Evolutionary conservation across 768 basidiomycete species (phyloP).

Genomic region (Cubamyces lactineus): DNA sequence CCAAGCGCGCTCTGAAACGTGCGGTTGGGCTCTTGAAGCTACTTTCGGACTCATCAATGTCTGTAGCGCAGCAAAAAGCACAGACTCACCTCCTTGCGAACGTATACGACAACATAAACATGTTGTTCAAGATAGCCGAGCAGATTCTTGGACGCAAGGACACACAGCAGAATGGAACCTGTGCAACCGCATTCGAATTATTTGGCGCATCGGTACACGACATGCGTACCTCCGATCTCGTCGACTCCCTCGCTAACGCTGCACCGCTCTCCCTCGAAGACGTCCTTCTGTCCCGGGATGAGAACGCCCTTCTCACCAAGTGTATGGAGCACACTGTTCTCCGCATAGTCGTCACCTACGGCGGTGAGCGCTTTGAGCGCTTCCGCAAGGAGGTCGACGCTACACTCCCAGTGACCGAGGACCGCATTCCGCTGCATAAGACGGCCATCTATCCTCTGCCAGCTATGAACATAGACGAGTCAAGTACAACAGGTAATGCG

Average conservation of each 20-base stretch:
- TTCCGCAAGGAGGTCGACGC: neutral
- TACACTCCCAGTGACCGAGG: slow-evolving; percentile 26
- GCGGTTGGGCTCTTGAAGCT: no score
- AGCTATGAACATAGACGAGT: slow-evolving; percentile 40
- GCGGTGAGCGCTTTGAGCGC: slow-evolving; percentile 22
- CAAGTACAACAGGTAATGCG: slow-evolving; percentile 40
- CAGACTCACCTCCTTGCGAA: neutral
- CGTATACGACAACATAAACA: slow-evolving; percentile 46
- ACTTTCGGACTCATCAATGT: no score
- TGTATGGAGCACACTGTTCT: slow-evolving; percentile 32
- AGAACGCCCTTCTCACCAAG: slow-evolving; percentile 22
- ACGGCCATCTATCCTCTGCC: slow-evolving; percentile 37
- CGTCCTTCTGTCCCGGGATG: slow-evolving; percentile 31
- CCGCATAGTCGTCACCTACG: slow-evolving; percentile 34
- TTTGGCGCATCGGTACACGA: slow-evolving; percentile 30
- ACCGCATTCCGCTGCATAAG: no score
- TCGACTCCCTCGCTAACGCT: slow-evolving; percentile 27
- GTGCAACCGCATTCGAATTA: slow-evolving; percentile 36
- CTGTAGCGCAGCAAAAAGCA: neutral
- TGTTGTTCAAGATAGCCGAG: slow-evolving; percentile 33
- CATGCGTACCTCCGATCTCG: slow-evolving; percentile 28
- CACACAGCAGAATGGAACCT: slow-evolving; percentile 36
- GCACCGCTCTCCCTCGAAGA: slow-evolving; percentile 32
- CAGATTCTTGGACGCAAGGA: slow-evolving; percentile 27
- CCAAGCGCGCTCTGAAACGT: no score